A percentile compares a stretch with the other conserved stretches of the same genome.
Evolutionary conservation across 2,329 filamentous ascomycete species (phyloP).

Genomic region (Colletotrichum phormii): DNA sequence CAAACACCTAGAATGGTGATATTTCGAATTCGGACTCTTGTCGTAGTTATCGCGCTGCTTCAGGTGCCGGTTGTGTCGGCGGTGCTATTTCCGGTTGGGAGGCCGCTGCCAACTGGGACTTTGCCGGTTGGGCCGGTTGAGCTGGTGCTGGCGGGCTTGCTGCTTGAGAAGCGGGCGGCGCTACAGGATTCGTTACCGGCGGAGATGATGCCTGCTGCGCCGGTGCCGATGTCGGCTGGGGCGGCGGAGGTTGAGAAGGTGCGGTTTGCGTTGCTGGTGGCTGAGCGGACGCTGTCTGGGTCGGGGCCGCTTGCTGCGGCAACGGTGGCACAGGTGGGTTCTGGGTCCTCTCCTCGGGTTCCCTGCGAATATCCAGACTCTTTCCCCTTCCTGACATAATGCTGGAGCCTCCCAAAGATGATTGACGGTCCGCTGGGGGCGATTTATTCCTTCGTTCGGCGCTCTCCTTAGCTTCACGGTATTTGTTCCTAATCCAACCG

Average conservation of each 20-base stretch:
- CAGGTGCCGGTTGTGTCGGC: not conserved
- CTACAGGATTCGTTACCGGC: not conserved
- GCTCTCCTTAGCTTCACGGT: constrained; percentile 69
- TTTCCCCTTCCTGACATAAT: constrained; percentile 49
- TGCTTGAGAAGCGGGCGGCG: not conserved
- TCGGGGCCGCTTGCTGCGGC: not conserved
- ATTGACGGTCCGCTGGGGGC: constrained; percentile 57
- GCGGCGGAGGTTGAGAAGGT: not conserved
- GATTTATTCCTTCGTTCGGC: constrained; percentile 68
- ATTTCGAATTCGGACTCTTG: constrained; percentile 8
- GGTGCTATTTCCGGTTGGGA: constrained; percentile 10
- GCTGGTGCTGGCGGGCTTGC: not conserved
- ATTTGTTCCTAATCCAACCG: constrained; percentile 71
- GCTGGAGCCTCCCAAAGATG: constrained; percentile 41
- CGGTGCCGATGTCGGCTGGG: not conserved
- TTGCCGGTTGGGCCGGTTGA: not conserved
- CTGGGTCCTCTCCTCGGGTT: constrained; percentile 46
- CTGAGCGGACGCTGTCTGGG: not conserved
- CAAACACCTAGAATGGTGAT: not conserved
- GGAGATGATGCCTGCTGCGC: not conserved
- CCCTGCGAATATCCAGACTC: constrained; percentile 53
- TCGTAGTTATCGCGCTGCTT: constrained; percentile 13
- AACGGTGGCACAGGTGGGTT: not conserved
- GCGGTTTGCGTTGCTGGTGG: constrained; percentile 1
- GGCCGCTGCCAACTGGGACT: not conserved